A percentile compares a stretch with the other conserved stretches of the same genome.
These are phyloP conservation scores for Bathelium albidoporum DNA, from an alignment of 495 filamentous ascomycete genomes.

Conservation along the genomic window DNA sequence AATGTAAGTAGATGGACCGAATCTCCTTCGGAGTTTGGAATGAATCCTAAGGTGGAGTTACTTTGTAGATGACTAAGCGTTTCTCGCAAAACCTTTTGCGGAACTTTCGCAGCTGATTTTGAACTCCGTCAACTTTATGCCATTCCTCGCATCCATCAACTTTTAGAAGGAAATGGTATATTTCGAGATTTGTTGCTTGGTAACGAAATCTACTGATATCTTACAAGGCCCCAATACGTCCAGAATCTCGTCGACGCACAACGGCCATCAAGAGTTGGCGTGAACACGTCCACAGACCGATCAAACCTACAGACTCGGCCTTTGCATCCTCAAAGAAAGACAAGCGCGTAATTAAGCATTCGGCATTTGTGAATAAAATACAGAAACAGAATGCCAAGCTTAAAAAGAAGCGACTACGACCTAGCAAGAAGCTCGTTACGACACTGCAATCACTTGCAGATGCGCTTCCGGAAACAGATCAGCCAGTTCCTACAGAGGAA, in stretches of 20 bases:
- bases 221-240: not conserved
- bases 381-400: conserved; percentile 46
- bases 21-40: too few species aligned
- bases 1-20: too few species aligned
- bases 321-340: conserved; percentile 52
- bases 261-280: not conserved
- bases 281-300: not conserved
- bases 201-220: too few species aligned
- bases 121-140: too few species aligned
- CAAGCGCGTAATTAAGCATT: conserved; percentile 67
- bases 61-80: not conserved
- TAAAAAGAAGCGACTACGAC: conserved; percentile 50
- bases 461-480: conserved; percentile 53
- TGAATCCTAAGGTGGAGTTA: too few species aligned
- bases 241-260: not conserved
- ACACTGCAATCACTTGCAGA: conserved; percentile 66
- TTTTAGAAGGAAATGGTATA: too few species aligned
- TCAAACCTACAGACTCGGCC: conserved; percentile 2
- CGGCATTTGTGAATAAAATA: conserved; percentile 63
- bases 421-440: conserved; percentile 65
- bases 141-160: too few species aligned
- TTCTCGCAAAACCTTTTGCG: not conserved
- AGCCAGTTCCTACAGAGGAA: not conserved
- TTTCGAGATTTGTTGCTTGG: too few species aligned
- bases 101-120: not conserved